phyloP scores from a whole-genome alignment of 495 filamentous ascomycete genomes.

The Hyaloscypha variabilis region DNA sequence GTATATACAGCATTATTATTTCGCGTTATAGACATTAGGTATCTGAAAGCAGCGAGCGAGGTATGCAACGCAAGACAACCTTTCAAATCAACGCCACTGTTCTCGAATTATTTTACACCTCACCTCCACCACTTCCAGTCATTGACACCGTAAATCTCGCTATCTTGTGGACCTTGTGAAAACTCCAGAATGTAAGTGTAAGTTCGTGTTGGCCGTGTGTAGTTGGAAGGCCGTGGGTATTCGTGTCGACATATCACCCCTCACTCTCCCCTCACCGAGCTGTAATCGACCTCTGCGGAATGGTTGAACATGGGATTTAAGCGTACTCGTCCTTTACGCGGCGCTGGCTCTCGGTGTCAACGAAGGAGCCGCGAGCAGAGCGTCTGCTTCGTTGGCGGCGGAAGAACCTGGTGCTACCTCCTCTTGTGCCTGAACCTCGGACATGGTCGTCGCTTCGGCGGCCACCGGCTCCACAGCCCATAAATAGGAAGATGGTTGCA shows the following conservation, averaged over 20 bases:
- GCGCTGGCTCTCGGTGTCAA: constrained; percentile 53
- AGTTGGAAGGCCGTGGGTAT: constrained; percentile 14
- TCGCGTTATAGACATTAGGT: no score
- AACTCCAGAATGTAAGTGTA: background rate
- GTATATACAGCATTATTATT: no score
- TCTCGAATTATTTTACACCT: no score
- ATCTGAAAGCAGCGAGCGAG: no score
- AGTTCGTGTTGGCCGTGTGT: constrained; percentile 2
- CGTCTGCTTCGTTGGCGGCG: constrained; percentile 37
- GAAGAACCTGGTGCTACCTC: constrained; percentile 25
- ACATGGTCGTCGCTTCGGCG: constrained; percentile 21
- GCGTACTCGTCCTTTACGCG: constrained; percentile 69
- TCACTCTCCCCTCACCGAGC: background rate
- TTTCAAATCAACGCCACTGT: no score
- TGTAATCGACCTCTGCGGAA: background rate
- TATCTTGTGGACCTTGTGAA: no score
- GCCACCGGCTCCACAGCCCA: constrained; percentile 40
- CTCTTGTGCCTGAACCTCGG: background rate
- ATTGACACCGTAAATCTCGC: no score
- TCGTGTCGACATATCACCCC: background rate
- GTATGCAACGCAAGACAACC: no score
- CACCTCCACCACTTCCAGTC: no score
- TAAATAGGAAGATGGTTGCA: constrained; percentile 71
- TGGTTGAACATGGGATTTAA: constrained; percentile 32
- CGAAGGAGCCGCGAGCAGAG: constrained; percentile 42